Evolutionary conservation across 108 stramenopile genomes (phyloP).

Genomic region (Aurantiochytrium sp.): DNA sequence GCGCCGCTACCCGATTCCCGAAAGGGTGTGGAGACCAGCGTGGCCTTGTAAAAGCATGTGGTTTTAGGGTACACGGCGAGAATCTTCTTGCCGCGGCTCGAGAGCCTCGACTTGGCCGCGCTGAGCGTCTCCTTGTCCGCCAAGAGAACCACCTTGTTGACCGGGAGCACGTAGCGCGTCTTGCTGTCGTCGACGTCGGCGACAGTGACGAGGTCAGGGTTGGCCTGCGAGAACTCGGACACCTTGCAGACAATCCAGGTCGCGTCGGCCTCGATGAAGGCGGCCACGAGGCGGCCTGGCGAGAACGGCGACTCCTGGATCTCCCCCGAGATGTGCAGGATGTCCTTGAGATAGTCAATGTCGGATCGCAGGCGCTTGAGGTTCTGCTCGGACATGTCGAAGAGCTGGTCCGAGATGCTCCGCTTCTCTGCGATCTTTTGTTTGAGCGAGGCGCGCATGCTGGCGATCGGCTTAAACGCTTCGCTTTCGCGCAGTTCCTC

Average conservation of each 20-base stretch:
- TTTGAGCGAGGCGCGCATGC: neutral
- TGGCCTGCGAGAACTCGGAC: neutral
- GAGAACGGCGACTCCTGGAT: neutral
- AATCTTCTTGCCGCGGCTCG: neutral
- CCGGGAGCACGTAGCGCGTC: neutral
- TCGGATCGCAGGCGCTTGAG: neutral
- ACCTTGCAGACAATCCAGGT: constrained; percentile 4
- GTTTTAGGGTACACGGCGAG: neutral
- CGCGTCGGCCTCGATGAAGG: neutral
- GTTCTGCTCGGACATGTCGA: constrained; percentile 18
- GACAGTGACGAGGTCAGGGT: neutral
- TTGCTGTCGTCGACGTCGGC: constrained; percentile 8
- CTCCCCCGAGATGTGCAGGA: neutral
- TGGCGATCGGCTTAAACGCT: neutral
- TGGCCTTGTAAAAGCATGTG: constrained; percentile 9
- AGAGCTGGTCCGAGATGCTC: neutral
- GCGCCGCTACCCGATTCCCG: neutral
- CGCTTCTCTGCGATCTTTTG: constrained; percentile 16
- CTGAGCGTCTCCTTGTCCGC: constrained; percentile 8
- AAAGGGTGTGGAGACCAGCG: neutral
- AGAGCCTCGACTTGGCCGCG: neutral
- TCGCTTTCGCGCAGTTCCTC: neutral
- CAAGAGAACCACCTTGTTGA: neutral
- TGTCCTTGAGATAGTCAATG: neutral
- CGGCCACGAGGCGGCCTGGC: neutral